Evolutionary conservation across 116 monocot species (phyloP).

Genomic region (Cymodocea nodosa): DNA sequence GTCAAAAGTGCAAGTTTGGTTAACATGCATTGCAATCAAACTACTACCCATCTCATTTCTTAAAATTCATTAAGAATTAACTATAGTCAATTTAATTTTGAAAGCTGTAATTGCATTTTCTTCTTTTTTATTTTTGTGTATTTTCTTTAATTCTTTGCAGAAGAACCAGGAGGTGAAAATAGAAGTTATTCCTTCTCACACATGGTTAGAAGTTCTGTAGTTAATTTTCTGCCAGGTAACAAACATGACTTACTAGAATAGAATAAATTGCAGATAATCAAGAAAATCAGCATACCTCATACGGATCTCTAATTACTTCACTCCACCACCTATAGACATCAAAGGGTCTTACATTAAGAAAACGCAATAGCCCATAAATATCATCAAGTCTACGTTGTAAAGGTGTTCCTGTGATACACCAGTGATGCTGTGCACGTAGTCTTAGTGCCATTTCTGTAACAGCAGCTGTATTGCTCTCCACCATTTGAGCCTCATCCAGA

Average conservation of each 20-base stretch:
- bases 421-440: constrained; percentile 55
- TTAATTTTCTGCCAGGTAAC: too few species aligned
- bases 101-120: too few species aligned
- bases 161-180: too few species aligned
- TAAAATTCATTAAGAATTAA: too few species aligned
- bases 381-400: constrained; percentile 88
- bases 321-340: constrained; percentile 83
- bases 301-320: constrained; percentile 89
- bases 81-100: too few species aligned
- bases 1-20: too few species aligned
- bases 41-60: too few species aligned
- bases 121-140: too few species aligned
- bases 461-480: constrained; percentile 74
- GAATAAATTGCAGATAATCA: not conserved
- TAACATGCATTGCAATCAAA: too few species aligned
- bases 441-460: constrained; percentile 99
- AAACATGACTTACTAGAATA: not conserved
- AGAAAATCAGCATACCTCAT: constrained; percentile 44
- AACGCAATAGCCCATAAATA: constrained; percentile 70
- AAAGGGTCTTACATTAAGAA: constrained; percentile 68
- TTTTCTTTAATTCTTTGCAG: too few species aligned
- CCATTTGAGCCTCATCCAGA: constrained; percentile 99
- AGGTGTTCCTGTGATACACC: constrained; percentile 98
- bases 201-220: too few species aligned
- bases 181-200: too few species aligned